Base-by-base conservation (phyloP, 164 flowering plant species). In the Paratinospora sagittata region DNA sequence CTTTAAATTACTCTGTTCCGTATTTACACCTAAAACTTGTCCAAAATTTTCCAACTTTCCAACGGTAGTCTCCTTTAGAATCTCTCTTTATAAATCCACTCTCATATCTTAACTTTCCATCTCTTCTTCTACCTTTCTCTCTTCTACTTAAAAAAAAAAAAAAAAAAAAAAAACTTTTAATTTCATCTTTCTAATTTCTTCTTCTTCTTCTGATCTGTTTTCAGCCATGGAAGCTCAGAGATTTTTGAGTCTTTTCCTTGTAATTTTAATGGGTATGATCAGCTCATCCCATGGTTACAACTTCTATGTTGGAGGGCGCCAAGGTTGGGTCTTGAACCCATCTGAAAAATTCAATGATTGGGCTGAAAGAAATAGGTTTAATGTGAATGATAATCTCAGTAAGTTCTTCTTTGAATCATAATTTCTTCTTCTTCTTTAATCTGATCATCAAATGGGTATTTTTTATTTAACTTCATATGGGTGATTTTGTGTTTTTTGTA, bases 281-380 rank as follows among this genome's bases (percentile, higher is more conserved):
- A 60, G 71, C n/a, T 70, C 82, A 49, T 81, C 82, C 55, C 67
- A 78, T 63, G 87, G 77, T 68, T 60, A 68, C 27, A 68, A 76
- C 24, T 86, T 82, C 73, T n/a, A 66, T 30, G 92, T 89, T 74
- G 90, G 93, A 63, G 90, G 92, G 10, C 82, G 63, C 70, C 83
- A 87, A 75, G 92, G 92, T 0, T 91, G 97, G 97, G 84, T 81
- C 3, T 8, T 63, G 21, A 74, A 75, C 19, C 92, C 93, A 19
- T 76, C 77, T 26, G 86, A 84, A n/a, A n/a, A n/a, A n/a, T n/a
- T n/a, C n/a, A n/a, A n/a, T n/a, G n/a, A n/a, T n/a, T n/a, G n/a
- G n/a, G n/a, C n/a, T n/a, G n/a, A n/a, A n/a, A n/a, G n/a, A n/a
- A n/a, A n/a, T n/a, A n/a, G n/a, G n/a, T n/a, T 91, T 62, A 81